Percentiles rank a stretch among this genome's conserved stretches.
Conservation (phyloP, 805 yeast species). For the Nakazawaea sp. region DNA sequence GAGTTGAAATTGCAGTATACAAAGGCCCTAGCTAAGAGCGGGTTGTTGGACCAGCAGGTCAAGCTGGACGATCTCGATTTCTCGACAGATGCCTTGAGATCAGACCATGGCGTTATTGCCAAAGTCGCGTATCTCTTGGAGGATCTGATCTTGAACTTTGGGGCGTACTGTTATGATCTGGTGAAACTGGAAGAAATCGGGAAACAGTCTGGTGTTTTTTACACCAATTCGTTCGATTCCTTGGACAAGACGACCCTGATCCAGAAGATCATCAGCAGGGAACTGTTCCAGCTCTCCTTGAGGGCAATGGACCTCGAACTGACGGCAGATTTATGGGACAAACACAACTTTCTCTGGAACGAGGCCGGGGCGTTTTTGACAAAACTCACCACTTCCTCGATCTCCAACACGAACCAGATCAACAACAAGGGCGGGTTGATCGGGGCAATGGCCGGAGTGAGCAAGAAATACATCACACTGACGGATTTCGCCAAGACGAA, state of each 20-base stretch:
- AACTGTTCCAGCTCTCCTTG: slow-evolving; percentile 39
- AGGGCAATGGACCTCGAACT: slow-evolving; percentile 23
- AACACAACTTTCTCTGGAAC: slow-evolving; percentile 40
- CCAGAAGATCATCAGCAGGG: slow-evolving; percentile 39
- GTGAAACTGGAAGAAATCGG: slow-evolving; percentile 29
- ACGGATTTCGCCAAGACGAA: slow-evolving; percentile 14
- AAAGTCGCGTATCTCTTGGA: slow-evolving; percentile 16
- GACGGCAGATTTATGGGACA: slow-evolving; percentile 23
- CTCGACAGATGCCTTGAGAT: slow-evolving; percentile 27
- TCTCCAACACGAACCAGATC: slow-evolving; percentile 26
- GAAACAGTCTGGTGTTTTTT: slow-evolving; percentile 43
- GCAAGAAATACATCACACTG: slow-evolving; percentile 23
- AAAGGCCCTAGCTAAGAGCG: slow-evolving; percentile 16
- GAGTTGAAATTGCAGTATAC: slow-evolving; percentile 33
- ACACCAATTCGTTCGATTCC: slow-evolving; percentile 44
- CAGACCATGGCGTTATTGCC: slow-evolving; percentile 18
- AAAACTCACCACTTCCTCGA: slow-evolving; percentile 31
- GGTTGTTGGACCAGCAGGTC: slow-evolving; percentile 10
- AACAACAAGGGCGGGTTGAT: slow-evolving; percentile 36
- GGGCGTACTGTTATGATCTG: slow-evolving; percentile 37
- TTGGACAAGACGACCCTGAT: slow-evolving; percentile 42
- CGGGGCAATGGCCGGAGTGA: slow-evolving; percentile 33
- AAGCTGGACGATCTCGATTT: slow-evolving; percentile 29
- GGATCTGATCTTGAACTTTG: slow-evolving; percentile 32
- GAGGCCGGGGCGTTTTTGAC: slow-evolving; percentile 35